These are phyloP conservation scores for Mycoemilia scoparia DNA, from an alignment of 192 early-diverging fungal genomes.

Conservation along the genomic window DNA sequence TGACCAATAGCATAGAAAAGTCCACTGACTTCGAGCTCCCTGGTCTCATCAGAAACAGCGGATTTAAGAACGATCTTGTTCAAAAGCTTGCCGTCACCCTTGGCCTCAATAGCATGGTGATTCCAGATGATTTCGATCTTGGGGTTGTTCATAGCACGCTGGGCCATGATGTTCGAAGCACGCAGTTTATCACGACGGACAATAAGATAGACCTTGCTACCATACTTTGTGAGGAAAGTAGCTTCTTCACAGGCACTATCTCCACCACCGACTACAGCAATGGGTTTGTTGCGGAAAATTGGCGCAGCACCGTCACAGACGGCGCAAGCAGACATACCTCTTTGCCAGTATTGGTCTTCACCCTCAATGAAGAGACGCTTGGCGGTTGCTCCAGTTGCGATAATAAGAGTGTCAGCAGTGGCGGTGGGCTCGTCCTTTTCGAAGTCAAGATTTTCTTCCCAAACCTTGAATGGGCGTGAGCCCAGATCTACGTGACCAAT, in stretches of 20 bases:
- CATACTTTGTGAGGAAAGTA: conserved; percentile 92
- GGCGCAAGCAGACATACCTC: conserved; percentile 97
- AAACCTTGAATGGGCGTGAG: conserved; percentile 66
- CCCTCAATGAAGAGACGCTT: conserved; percentile 77
- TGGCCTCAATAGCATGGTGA: conserved; percentile 61
- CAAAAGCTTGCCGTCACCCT: conserved; percentile 73
- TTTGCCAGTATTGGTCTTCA: conserved; percentile 91
- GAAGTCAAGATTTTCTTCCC: conserved; percentile 60
- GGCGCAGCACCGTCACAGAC: conserved; percentile 98
- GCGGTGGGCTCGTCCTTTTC: conserved; percentile 47
- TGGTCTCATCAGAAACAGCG: conserved; percentile 48
- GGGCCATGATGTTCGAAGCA: conserved; percentile 94
- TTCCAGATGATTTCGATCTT: conserved; percentile 91
- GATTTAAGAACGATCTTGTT: conserved; percentile 52
- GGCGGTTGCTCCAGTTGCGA: conserved; percentile 98
- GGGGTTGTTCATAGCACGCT: conserved; percentile 63
- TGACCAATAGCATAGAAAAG: conserved; percentile 99
- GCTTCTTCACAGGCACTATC: conserved; percentile 95
- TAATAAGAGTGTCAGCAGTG: conserved; percentile 66
- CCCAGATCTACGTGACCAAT: conserved; percentile 71
- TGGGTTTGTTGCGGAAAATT: conserved; percentile 87
- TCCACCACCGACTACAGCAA: conserved; percentile 92
- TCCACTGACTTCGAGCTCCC: conserved; percentile 62
- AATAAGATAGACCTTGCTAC: conserved; percentile 80
- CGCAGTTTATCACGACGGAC: conserved; percentile 91